Conservation (phyloP, 306 rosid species). For the Vigna nakashimae region DNA sequence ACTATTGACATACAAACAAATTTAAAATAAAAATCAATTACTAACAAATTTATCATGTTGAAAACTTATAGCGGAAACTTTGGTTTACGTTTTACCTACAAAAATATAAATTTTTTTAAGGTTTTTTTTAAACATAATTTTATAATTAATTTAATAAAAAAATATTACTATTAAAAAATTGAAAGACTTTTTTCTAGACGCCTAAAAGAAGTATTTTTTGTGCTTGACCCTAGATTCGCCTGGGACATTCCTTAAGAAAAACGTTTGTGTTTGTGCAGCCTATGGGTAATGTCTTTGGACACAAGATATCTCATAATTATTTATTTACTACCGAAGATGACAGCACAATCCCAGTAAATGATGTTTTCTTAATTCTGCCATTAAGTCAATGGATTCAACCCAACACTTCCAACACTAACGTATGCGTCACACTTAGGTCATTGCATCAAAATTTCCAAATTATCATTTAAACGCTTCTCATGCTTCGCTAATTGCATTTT, state of each 20-base stretch:
- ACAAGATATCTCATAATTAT: not conserved
- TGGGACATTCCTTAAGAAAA: not conserved
- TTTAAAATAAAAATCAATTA: too few relatives aligned
- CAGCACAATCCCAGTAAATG: conserved; percentile 22
- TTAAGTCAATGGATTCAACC: conserved; percentile 28
- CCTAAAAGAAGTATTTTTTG: too few relatives aligned
- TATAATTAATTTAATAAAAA: too few relatives aligned
- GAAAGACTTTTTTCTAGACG: too few relatives aligned
- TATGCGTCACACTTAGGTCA: conserved; percentile 33
- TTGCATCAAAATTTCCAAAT: not conserved
- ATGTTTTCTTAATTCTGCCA: not conserved
- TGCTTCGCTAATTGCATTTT: not conserved
- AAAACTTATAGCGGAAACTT: too few relatives aligned
- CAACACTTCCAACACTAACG: conserved; percentile 36
- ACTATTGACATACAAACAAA: too few relatives aligned
- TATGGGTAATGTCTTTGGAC: not conserved
- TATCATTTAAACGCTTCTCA: not conserved
- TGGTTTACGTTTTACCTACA: too few relatives aligned
- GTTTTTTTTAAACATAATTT: too few relatives aligned
- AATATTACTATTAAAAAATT: too few relatives aligned
- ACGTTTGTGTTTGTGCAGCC: not conserved
- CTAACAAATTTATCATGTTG: too few relatives aligned
- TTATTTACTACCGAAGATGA: conserved; percentile 10
- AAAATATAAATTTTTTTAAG: too few relatives aligned
- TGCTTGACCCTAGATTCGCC: too few relatives aligned